phyloP scores from a whole-genome alignment of 2,329 filamentous ascomycete genomes.

The Lanzia echinophila region DNA sequence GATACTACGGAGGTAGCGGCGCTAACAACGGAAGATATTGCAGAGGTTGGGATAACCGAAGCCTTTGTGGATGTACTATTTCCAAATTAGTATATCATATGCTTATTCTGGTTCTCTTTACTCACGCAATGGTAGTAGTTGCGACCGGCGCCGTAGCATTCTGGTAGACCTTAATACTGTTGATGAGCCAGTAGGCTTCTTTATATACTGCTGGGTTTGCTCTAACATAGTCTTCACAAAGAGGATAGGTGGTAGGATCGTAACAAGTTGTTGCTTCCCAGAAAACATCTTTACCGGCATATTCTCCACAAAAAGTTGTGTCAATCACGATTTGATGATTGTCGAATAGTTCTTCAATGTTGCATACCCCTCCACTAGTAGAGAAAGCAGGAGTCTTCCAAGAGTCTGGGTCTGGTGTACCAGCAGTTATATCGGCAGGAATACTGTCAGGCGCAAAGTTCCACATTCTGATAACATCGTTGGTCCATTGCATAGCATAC shows the following conservation, averaged over 20 bases:
- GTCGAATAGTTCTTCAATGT: constrained; percentile 59
- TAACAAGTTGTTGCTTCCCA: constrained; percentile 42
- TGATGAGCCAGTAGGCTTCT: constrained; percentile 25
- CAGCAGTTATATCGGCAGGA: constrained; percentile 54
- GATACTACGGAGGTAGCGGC: neutral
- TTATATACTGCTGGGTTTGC: constrained; percentile 21
- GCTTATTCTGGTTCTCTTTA: neutral
- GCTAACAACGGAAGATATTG: neutral
- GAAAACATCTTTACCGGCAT: constrained; percentile 34
- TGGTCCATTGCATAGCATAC: constrained; percentile 65
- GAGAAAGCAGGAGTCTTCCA: constrained; percentile 68
- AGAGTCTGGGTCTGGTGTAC: constrained; percentile 50
- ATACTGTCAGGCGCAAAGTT: constrained; percentile 61
- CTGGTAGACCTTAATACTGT: constrained; percentile 25
- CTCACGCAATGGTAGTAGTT: constrained; percentile 30
- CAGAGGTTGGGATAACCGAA: neutral
- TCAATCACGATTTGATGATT: constrained; percentile 68
- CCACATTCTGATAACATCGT: constrained; percentile 62
- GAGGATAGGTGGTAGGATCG: constrained; percentile 36
- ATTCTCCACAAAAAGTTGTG: constrained; percentile 73
- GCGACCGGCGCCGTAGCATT: constrained; percentile 7
- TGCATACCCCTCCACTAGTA: constrained; percentile 51
- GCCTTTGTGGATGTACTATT: neutral
- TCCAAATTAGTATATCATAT: neutral
- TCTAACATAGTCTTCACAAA: constrained; percentile 23